Evolutionary conservation across 2,329 filamentous ascomycete genomes (phyloP).

Genomic region (Penicillium sp.): DNA sequence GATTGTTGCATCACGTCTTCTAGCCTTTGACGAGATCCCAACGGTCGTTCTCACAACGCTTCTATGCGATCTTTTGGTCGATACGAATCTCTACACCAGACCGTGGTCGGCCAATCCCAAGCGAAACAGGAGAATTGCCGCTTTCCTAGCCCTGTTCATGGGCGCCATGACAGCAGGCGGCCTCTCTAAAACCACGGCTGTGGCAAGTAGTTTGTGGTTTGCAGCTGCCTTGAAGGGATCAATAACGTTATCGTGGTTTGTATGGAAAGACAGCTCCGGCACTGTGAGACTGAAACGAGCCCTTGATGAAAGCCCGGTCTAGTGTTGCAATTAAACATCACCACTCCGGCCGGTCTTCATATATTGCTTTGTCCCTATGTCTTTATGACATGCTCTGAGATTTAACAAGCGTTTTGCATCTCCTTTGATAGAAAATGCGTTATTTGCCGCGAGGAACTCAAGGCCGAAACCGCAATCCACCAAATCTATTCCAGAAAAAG

Average conservation of each 20-base stretch:
- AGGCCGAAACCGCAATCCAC: no score
- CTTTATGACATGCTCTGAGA: not conserved
- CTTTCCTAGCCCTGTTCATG: constrained; percentile 39
- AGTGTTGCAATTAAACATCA: not conserved
- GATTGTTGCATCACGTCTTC: constrained; percentile 38
- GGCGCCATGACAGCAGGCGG: constrained; percentile 44
- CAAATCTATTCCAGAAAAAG: no score
- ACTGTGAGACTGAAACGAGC: not conserved
- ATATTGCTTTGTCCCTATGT: not conserved
- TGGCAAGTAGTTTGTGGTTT: constrained; percentile 42
- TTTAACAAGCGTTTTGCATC: not conserved
- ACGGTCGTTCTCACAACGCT: constrained; percentile 44
- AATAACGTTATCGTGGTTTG: constrained; percentile 36
- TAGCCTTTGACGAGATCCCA: constrained; percentile 41
- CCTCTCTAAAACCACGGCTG: constrained; percentile 34
- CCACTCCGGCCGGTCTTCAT: not conserved
- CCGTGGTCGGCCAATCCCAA: constrained; percentile 29
- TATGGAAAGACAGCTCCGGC: constrained; percentile 30
- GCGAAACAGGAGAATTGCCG: constrained; percentile 36
- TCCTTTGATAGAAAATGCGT: not conserved
- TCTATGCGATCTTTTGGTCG: constrained; percentile 40
- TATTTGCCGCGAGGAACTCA: not conserved
- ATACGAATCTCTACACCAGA: constrained; percentile 27
- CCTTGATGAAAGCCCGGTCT: constrained; percentile 1
- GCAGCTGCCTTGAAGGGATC: constrained; percentile 37